Percentiles rank a stretch among this genome's conserved stretches.
Conservation (phyloP, 768 basidiomycete genomes). For the Collybia sp. region DNA sequence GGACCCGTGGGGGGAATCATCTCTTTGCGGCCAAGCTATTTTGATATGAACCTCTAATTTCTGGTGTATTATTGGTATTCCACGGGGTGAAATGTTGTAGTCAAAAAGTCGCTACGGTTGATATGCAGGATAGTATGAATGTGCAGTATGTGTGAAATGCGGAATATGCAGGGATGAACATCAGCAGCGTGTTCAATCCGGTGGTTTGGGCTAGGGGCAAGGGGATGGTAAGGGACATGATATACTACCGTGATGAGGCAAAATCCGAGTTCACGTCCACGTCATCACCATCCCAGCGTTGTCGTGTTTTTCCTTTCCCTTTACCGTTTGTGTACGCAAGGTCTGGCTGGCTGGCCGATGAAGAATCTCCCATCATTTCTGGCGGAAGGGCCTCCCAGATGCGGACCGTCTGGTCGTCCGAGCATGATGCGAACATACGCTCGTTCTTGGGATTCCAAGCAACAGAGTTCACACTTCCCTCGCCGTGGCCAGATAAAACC, state of each 20-base stretch:
- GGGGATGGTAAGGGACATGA: background rate
- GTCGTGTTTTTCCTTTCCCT: slow-evolving; percentile 60
- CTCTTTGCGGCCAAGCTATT: too few relatives aligned
- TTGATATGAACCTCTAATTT: too few relatives aligned
- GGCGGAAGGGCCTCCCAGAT: slow-evolving; percentile 71
- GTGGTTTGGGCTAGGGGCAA: background rate
- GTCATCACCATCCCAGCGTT: slow-evolving; percentile 34
- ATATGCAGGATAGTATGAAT: too few relatives aligned
- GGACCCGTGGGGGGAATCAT: too few relatives aligned
- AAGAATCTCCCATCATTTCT: slow-evolving; percentile 16
- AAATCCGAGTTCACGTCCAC: slow-evolving; percentile 12
- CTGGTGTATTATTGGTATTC: too few relatives aligned
- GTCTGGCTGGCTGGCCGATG: slow-evolving; percentile 2
- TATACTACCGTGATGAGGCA: slow-evolving; percentile 2
- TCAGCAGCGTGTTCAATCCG: too few relatives aligned
- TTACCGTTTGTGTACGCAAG: slow-evolving; percentile 21
- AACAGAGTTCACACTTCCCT: slow-evolving; percentile 90
- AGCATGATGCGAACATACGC: slow-evolving; percentile 94
- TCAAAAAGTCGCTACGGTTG: too few relatives aligned
- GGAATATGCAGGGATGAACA: background rate
- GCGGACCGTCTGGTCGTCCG: slow-evolving; percentile 87
- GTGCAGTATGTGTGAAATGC: background rate
- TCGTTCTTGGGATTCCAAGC: slow-evolving; percentile 92
- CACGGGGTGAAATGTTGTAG: too few relatives aligned
- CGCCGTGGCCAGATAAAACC: slow-evolving; percentile 81